Evolutionary conservation across 208 protist species (phyloP).

Genomic region (Trypanosoma cruzi): DNA sequence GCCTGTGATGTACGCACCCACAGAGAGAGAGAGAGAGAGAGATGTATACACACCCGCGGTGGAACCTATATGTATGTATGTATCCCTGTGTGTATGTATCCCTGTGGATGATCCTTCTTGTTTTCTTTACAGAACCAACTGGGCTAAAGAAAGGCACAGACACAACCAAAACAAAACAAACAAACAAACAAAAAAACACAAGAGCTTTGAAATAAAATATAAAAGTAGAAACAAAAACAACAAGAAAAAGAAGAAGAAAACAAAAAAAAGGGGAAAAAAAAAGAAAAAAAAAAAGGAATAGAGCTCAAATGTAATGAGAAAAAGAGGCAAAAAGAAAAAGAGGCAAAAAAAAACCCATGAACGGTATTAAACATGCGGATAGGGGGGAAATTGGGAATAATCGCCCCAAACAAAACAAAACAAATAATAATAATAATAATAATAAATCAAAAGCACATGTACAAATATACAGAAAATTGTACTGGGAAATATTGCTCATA

Average conservation of each 20-base stretch:
- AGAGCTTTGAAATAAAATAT: constrained; percentile 4
- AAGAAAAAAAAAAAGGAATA: too few species aligned
- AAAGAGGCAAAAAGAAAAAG: too few species aligned
- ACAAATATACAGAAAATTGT: background rate
- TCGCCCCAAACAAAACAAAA: too few species aligned
- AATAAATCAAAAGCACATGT: background rate
- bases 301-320: too few species aligned
- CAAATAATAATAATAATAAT: too few species aligned
- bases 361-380: too few species aligned
- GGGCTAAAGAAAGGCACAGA: constrained; percentile 8
- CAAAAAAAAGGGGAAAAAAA: background rate
- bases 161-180: constrained; percentile 16
- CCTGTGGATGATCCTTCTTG: background rate
- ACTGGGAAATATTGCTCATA: too few species aligned
- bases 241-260: constrained; percentile 4
- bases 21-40: background rate
- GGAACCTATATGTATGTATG: background rate
- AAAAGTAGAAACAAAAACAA: background rate
- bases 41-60: too few species aligned
- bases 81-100: background rate
- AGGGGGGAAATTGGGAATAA: too few species aligned
- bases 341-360: too few species aligned
- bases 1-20: background rate
- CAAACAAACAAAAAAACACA: constrained; percentile 8
- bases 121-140: background rate